phyloP scores from a whole-genome alignment of 345 rosid species.

The Ailanthus altissimus region DNA sequence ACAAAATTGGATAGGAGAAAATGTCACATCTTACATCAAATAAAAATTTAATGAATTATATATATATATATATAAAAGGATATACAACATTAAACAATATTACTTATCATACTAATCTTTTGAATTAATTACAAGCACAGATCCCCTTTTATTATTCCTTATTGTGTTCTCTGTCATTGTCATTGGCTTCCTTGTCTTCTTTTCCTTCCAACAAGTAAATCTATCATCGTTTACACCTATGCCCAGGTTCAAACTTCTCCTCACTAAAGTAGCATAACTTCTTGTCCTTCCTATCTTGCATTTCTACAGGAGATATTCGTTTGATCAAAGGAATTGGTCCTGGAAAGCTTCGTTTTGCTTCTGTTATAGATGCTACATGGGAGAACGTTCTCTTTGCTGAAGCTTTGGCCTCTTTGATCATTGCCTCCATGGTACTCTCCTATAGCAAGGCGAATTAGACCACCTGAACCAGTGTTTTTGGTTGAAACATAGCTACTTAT shows the following conservation, averaged over 20 bases:
- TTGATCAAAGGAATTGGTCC: neutral
- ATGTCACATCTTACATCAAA: too few relatives aligned
- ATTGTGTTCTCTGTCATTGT: too few relatives aligned
- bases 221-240: neutral
- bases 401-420: neutral
- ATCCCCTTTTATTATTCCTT: too few relatives aligned
- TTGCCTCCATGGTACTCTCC: neutral
- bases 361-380: too few relatives aligned
- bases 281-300: neutral
- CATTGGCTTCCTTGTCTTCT: too few relatives aligned
- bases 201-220: neutral
- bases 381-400: neutral
- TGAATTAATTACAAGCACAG: too few relatives aligned
- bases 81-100: too few relatives aligned
- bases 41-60: too few relatives aligned
- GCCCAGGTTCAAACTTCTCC: neutral
- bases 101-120: too few relatives aligned
- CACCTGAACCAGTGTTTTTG: neutral
- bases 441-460: neutral
- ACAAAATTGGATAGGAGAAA: too few relatives aligned
- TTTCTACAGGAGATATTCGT: neutral
- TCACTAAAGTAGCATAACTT: neutral
- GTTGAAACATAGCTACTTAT: neutral
- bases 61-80: too few relatives aligned
- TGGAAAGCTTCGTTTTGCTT: neutral